Conservation (phyloP, 768 basidiomycete species). For the Gymnopilus dilepis region DNA sequence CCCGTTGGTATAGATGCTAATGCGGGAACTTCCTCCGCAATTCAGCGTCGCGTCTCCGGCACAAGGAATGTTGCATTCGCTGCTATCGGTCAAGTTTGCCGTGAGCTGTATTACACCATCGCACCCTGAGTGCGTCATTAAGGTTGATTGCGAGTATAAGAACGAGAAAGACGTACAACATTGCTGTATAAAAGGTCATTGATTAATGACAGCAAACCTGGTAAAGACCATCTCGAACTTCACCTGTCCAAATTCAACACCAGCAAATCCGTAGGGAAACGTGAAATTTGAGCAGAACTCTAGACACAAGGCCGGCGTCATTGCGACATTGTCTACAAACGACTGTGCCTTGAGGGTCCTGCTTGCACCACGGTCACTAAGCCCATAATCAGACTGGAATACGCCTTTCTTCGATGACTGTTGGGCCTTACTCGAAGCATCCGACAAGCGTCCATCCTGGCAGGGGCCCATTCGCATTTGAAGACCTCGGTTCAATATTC, state of each 20-base stretch:
- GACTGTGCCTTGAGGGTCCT: constrained; percentile 14
- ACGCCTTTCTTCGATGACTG: not conserved
- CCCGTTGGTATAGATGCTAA: constrained; percentile 14
- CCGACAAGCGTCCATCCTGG: constrained; percentile 13
- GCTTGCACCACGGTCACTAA: constrained; percentile 4
- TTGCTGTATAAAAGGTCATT: not conserved
- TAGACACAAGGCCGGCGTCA: constrained; percentile 16
- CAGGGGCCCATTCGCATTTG: constrained; percentile 5
- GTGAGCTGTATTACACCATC: constrained; percentile 17
- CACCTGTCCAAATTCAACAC: constrained; percentile 16
- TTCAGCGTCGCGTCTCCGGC: constrained; percentile 6
- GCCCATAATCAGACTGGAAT: not conserved
- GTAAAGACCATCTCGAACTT: not conserved
- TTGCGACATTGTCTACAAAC: not conserved
- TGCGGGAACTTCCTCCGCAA: constrained; percentile 12
- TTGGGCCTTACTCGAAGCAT: constrained; percentile 9
- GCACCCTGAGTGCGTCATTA: constrained; percentile 8
- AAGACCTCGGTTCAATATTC: not conserved
- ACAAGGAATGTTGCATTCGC: constrained; percentile 11
- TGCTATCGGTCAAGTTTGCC: not conserved
- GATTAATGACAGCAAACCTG: too few relatives aligned
- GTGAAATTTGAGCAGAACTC: constrained; percentile 13
- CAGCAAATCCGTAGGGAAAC: constrained; percentile 16
- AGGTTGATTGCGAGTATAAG: not conserved
- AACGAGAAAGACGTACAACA: constrained; percentile 11